phyloP scores from a whole-genome alignment of 768 basidiomycete species.

The Nidula microcarpa region DNA sequence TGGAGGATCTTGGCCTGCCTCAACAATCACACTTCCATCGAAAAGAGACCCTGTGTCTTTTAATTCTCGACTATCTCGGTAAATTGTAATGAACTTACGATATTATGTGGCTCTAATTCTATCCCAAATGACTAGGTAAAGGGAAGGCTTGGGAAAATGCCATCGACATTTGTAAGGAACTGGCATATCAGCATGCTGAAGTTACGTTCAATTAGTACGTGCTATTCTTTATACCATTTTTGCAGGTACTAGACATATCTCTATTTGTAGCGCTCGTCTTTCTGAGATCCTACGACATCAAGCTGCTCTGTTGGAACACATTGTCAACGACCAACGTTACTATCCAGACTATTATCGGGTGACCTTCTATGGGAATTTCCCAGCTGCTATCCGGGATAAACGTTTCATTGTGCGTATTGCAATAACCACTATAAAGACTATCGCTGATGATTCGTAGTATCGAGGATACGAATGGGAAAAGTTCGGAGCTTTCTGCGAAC shows the following conservation, averaged over 20 bases:
- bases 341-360: conserved; percentile 94
- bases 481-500: conserved; percentile 83
- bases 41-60: conserved; percentile 87
- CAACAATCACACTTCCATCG: conserved; percentile 93
- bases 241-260: conserved; percentile 7
- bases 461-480: conserved; percentile 96
- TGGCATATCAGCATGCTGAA: conserved; percentile 83
- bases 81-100: conserved; percentile 13
- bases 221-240: conserved; percentile 4
- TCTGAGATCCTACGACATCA: conserved; percentile 86
- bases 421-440: no score
- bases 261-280: conserved; percentile 56
- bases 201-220: conserved; percentile 89
- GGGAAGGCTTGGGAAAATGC: conserved; percentile 98
- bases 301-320: conserved; percentile 84
- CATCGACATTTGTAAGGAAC: conserved; percentile 88
- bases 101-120: neutral
- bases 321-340: conserved; percentile 77
- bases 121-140: conserved; percentile 59
- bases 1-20: conserved; percentile 87
- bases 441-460: conserved; percentile 47
- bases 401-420: conserved; percentile 77
- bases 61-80: conserved; percentile 95
- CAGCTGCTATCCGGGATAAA: conserved; percentile 78
- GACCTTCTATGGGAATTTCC: conserved; percentile 91